Percentiles rank a stretch among this genome's conserved stretches.
Conservation (phyloP, 768 basidiomycete species). For the Lepiota brunneoincarnata region DNA sequence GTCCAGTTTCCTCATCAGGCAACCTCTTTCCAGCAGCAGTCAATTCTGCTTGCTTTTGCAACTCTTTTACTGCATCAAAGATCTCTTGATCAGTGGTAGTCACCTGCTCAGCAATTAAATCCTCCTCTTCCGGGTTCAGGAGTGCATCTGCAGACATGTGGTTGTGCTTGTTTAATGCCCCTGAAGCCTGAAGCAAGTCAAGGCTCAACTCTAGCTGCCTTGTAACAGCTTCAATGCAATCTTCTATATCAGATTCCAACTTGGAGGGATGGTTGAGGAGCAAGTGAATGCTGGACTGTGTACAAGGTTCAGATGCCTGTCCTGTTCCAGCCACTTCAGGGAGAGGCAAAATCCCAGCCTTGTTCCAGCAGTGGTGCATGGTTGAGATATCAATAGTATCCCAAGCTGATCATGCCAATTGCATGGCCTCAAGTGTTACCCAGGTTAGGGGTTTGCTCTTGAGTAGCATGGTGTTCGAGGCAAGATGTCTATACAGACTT, state of each 20-base stretch:
- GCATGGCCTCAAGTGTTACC: slow-evolving; percentile 31
- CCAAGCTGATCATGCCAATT: slow-evolving; percentile 25
- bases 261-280: slow-evolving; percentile 20
- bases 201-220: slow-evolving; percentile 6
- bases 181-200: slow-evolving; percentile 15
- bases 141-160: slow-evolving; percentile 13
- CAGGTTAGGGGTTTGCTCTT: too few relatives aligned
- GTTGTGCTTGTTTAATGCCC: slow-evolving; percentile 19
- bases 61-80: neutral
- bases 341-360: slow-evolving; percentile 23
- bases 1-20: too few relatives aligned
- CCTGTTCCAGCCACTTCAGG: too few relatives aligned
- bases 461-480: too few relatives aligned
- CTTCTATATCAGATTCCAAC: slow-evolving; percentile 17
- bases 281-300: neutral
- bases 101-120: too few relatives aligned
- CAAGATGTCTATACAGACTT: too few relatives aligned
- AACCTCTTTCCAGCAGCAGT: neutral
- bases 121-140: neutral
- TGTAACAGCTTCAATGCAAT: slow-evolving; percentile 13
- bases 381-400: slow-evolving; percentile 16
- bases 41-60: neutral
- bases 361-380: slow-evolving; percentile 29
- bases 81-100: neutral
- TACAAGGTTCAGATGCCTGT: neutral